phyloP scores from a whole-genome alignment of 2,329 filamentous ascomycete species.

The Onygena corvina region DNA sequence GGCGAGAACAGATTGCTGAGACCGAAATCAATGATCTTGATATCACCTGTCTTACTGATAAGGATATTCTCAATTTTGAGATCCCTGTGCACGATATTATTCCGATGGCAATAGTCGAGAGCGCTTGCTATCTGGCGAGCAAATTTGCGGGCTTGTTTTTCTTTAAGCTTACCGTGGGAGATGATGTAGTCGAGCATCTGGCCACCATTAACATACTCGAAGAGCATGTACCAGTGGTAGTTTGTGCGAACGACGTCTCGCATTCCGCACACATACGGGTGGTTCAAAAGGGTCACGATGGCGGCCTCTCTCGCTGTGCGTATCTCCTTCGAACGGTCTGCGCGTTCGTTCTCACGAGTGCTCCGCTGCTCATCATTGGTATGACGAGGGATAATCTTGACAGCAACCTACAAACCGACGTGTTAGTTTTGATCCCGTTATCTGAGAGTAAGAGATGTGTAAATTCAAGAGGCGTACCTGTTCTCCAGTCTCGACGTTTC shows the following conservation, averaged over 20 bases:
- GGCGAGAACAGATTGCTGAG: slow-evolving; percentile 93
- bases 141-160: slow-evolving; percentile 96
- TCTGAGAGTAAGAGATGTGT: not conserved
- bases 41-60: slow-evolving; percentile 97
- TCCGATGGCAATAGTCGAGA: slow-evolving; percentile 91
- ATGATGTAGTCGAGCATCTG: slow-evolving; percentile 99
- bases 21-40: slow-evolving; percentile 98
- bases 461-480: slow-evolving; percentile 48
- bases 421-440: not conserved
- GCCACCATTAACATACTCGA: slow-evolving; percentile 95
- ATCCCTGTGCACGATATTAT: slow-evolving; percentile 95
- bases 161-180: slow-evolving; percentile 90
- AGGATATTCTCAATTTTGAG: slow-evolving; percentile 98
- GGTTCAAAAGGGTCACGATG: slow-evolving; percentile 85
- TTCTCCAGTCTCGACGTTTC: slow-evolving; percentile 78
- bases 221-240: slow-evolving; percentile 99
- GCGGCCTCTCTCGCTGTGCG: slow-evolving; percentile 89
- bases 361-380: slow-evolving; percentile 71
- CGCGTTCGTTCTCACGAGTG: slow-evolving; percentile 66
- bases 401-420: slow-evolving; percentile 55
- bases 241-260: slow-evolving; percentile 90
- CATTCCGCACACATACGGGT: slow-evolving; percentile 92
- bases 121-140: slow-evolving; percentile 94
- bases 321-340: slow-evolving; percentile 93
- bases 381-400: slow-evolving; percentile 90